Percentiles rank a stretch among this genome's conserved stretches.
phyloP scores from a whole-genome alignment of 1,284 basidiomycete species.

The Puccinia hordei region DNA sequence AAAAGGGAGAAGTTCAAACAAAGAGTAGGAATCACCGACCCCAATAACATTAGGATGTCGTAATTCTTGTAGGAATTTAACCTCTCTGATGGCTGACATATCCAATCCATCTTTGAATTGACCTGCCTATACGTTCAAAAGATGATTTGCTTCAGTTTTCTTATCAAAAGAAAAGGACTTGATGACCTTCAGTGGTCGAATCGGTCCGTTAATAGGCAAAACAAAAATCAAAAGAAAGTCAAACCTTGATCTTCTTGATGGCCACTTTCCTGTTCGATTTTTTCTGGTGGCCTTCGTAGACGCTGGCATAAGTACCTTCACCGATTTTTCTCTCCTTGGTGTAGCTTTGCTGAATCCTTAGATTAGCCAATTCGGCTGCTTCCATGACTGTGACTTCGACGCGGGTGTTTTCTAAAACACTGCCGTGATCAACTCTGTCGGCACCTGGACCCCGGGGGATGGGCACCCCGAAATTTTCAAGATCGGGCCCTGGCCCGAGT shows the following conservation, averaged over 20 bases:
- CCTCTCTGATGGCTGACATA: constrained; percentile 97
- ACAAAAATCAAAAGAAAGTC: not conserved
- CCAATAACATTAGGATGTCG: constrained; percentile 94
- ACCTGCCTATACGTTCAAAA: constrained; percentile 69
- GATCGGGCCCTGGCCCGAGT: not conserved
- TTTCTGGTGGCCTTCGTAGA: constrained; percentile 81
- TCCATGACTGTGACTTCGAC: constrained; percentile 33
- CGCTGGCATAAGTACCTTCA: constrained; percentile 96
- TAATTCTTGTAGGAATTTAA: constrained; percentile 92
- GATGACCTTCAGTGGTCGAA: not conserved
- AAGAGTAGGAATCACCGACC: constrained; percentile 61
- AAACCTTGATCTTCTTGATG: constrained; percentile 77
- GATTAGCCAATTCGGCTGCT: constrained; percentile 48
- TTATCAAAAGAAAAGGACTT: not conserved
- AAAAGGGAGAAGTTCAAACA: too few relatives aligned
- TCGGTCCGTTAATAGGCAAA: not conserved
- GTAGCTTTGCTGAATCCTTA: constrained; percentile 49
- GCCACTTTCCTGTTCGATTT: constrained; percentile 77
- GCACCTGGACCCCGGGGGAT: too few relatives aligned
- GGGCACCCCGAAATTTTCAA: too few relatives aligned
- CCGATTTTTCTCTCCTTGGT: constrained; percentile 62
- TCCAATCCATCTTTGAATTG: constrained; percentile 97
- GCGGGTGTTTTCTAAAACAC: not conserved
- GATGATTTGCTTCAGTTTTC: not conserved
- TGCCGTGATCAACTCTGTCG: too few relatives aligned